These are phyloP conservation scores for Cladosporium sp. DNA, from an alignment of 2,329 filamentous ascomycete genomes.

Conservation along the genomic window DNA sequence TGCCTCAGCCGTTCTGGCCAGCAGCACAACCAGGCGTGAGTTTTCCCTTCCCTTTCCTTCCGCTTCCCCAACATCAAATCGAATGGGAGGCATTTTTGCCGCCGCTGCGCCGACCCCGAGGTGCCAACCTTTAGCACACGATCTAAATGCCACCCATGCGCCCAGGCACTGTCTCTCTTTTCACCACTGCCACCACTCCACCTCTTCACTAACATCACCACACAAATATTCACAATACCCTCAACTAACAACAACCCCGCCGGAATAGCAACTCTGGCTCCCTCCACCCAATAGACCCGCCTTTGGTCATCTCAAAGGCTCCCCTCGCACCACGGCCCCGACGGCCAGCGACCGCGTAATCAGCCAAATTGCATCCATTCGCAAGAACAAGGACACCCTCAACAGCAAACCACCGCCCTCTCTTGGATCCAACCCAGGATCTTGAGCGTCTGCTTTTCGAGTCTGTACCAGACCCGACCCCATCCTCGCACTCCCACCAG, in stretches of 20 bases:
- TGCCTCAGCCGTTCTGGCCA: not conserved
- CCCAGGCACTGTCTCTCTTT: not conserved
- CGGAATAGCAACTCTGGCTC: conserved; percentile 19
- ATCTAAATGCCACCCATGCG: not conserved
- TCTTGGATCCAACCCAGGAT: conserved; percentile 37
- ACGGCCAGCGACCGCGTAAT: conserved; percentile 44
- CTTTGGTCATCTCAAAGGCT: conserved; percentile 45
- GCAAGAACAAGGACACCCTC: conserved; percentile 42
- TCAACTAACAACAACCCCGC: not conserved
- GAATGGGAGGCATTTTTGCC: conserved; percentile 8
- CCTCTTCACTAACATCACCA: not conserved
- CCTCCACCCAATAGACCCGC: conserved; percentile 24
- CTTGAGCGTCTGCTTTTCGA: conserved; percentile 46
- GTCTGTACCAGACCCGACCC: conserved; percentile 45
- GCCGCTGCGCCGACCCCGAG: not conserved
- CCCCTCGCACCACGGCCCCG: conserved; percentile 44
- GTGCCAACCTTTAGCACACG: conserved; percentile 13
- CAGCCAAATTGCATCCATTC: conserved; percentile 49
- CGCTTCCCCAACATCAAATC: not conserved
- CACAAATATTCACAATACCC: not conserved
- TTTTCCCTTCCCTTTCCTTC: not conserved
- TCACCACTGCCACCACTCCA: not conserved
- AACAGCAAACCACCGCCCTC: conserved; percentile 47
- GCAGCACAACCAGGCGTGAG: not conserved
- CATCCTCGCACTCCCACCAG: conserved; percentile 68